Conservation (phyloP, 208 protist species). For the Trypanosoma vivax region DNA sequence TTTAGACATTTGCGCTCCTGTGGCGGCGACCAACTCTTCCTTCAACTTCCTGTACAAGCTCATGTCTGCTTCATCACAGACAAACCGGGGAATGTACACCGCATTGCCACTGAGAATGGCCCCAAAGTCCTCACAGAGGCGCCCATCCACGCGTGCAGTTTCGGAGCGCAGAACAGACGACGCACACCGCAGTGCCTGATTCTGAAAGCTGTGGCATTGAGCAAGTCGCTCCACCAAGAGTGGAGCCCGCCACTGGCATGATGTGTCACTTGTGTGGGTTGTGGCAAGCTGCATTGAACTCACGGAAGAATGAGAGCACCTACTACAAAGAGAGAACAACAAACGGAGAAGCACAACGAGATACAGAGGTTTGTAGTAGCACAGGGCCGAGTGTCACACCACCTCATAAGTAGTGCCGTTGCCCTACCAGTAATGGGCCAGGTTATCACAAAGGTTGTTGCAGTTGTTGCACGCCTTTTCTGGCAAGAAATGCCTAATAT, state of each 20-base stretch:
- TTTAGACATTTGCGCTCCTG: constrained; percentile 43
- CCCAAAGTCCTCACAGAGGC: constrained; percentile 68
- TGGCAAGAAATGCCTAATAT: too few relatives aligned
- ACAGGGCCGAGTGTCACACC: too few relatives aligned
- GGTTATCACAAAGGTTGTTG: too few relatives aligned
- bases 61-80: constrained; percentile 50
- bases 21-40: constrained; percentile 58
- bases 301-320: constrained; percentile 4
- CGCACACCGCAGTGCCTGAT: constrained; percentile 61
- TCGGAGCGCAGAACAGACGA: constrained; percentile 58
- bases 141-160: constrained; percentile 57
- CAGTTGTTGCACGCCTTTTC: too few relatives aligned
- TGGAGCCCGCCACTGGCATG: constrained; percentile 22
- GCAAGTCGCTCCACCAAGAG: constrained; percentile 39
- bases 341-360: constrained; percentile 3
- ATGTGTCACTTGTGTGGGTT: constrained; percentile 1
- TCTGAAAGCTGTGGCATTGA: constrained; percentile 37
- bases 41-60: constrained; percentile 62
- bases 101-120: constrained; percentile 64
- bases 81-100: constrained; percentile 85
- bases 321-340: constrained; percentile 15
- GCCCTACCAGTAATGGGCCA: too few relatives aligned
- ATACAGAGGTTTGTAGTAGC: too few relatives aligned
- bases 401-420: too few relatives aligned
- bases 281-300: too few relatives aligned